Evolutionary conservation across 2,329 filamentous ascomycete species (phyloP), one percentile per base, ranked within the genome.

Genomic region (Harringtonia aguacate): DNA sequence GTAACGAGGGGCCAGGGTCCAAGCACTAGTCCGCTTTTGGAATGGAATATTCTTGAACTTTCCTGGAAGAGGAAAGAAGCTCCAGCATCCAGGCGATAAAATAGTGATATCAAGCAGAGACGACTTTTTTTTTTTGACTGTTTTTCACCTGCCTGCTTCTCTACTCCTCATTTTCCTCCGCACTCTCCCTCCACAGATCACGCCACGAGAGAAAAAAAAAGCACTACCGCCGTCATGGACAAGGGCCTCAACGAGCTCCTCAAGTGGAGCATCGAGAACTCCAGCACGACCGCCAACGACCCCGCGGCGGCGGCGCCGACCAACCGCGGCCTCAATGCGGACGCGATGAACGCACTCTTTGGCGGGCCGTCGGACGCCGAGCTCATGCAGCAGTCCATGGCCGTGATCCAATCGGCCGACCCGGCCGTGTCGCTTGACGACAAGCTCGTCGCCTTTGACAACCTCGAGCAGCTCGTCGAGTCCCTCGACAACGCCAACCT

Each of bases 401-500:
- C 74, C 24, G 78, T 84, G 45, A 82, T 95, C 57, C 73, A 70
- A 10, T 77, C 79, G 17, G 31, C 30, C 1, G 70, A 75, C 54
- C 67, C 78, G 9, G 73, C 82, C 45, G 68, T 83, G 45, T 74
- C 77, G 4, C 70, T 90, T 40, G 82, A 87, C 36, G 77, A 86
- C 64, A 87, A 86, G 61, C 65, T 94, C 43, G 76, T 81, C 46
- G 89, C 89, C 31, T 94, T 94, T 64, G 89, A 95, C 73, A 95
- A 95, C 67, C 84, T 95, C 50, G 89, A 95, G 67, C 86, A 94
- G 63, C 71, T 95, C 47, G 83, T 95, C 56, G 88, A 95, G 69
- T 80, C 77, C 50, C 79, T 97, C 55, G 92, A 98, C 71, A 98
- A 98, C 62, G 90, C 92, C 46, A 98, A 97, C 70, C 94, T 95